Conservation (phyloP, 2,329 filamentous ascomycete genomes). For the Dactylonectria estremocensis region DNA sequence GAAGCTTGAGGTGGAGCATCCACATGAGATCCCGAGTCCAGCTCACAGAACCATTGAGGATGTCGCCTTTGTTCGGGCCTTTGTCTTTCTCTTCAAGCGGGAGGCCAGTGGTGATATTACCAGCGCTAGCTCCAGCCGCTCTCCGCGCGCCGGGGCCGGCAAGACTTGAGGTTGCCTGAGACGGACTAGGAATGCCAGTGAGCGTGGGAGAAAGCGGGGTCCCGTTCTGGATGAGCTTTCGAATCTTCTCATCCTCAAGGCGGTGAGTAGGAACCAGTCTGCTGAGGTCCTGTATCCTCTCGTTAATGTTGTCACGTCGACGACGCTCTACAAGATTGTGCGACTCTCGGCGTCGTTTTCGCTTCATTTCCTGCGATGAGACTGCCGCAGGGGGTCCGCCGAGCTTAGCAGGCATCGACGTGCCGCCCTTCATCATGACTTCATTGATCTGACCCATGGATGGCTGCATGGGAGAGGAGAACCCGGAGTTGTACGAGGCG, state of each 20-base stretch:
- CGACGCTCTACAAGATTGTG: conserved; percentile 97
- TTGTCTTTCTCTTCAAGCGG: conserved; percentile 98
- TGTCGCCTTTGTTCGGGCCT: conserved; percentile 98
- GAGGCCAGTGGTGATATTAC: conserved; percentile 92
- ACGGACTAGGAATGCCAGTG: conserved; percentile 77
- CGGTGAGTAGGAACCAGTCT: conserved; percentile 93
- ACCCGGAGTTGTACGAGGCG: conserved; percentile 90
- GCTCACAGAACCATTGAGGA: conserved; percentile 95
- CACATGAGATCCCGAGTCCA: conserved; percentile 99
- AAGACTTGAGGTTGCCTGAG: conserved; percentile 86
- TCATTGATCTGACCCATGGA: conserved; percentile 86
- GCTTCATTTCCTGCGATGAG: conserved; percentile 93
- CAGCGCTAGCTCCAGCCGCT: conserved; percentile 77
- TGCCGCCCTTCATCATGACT: conserved; percentile 88
- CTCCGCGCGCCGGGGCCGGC: conserved; percentile 88
- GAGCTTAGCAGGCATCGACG: conserved; percentile 92
- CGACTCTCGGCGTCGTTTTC: conserved; percentile 90
- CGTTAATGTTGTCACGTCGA: conserved; percentile 97
- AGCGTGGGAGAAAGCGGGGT: conserved; percentile 90
- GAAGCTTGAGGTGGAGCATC: conserved; percentile 90
- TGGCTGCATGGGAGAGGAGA: conserved; percentile 84
- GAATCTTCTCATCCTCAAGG: conserved; percentile 96
- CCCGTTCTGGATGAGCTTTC: conserved; percentile 94
- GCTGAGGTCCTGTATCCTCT: conserved; percentile 96
- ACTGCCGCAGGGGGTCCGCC: conserved; percentile 67